Evolutionary conservation across 1,284 basidiomycete genomes (phyloP), one percentile per base, ranked within the genome.

Genomic region (Tylopilus sp.): DNA sequence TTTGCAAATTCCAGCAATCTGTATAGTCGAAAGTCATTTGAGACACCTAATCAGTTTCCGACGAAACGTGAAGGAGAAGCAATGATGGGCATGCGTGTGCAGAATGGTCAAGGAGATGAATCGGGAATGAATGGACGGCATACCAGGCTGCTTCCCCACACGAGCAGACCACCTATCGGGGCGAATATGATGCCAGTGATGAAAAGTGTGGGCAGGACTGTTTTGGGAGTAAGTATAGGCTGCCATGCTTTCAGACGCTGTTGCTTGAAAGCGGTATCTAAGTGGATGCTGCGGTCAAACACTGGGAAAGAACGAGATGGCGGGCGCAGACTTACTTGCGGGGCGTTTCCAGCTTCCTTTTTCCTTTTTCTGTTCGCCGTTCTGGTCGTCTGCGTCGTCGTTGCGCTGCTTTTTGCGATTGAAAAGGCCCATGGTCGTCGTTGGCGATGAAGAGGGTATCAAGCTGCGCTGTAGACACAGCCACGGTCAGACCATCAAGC

Each of bases 171-270:
- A 18, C 96, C 97, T 60, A 99, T 95, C 49, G 95, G 95, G 1
- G 92, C 95, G 66, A 99, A 99, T 59, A 98, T 73, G 59, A 98
- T 77, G 42, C 92, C 96, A 61, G 98, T 84, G 61, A 97, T 82
- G 71, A 99, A 97, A 46, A 99, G 81, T 2, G 94, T 96, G 6
- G 97, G 97, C 11, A 99, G 79, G 13, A 99, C 97, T 1, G 94
- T 96, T 70, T 93, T 93, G 3, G 97, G 97, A 0, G 96, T 98
- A 36, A 99, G 79, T 66, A 99, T 97, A 16, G 97, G 97, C 77
- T 99, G 97, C 97, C 97, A 99, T 62, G 97, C 97, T 74, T 98
- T 98, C 65, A 99, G 81, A 49, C 97, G 90, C 72, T 99, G 97
- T 70, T 99, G 97, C 74, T 97, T 98, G 82, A 98, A 97, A 38